Percentiles rank a stretch among this genome's conserved stretches.
These are phyloP conservation scores for Euphorbia tirucalli DNA, from an alignment of 345 rosid species.

Conservation along the genomic window DNA sequence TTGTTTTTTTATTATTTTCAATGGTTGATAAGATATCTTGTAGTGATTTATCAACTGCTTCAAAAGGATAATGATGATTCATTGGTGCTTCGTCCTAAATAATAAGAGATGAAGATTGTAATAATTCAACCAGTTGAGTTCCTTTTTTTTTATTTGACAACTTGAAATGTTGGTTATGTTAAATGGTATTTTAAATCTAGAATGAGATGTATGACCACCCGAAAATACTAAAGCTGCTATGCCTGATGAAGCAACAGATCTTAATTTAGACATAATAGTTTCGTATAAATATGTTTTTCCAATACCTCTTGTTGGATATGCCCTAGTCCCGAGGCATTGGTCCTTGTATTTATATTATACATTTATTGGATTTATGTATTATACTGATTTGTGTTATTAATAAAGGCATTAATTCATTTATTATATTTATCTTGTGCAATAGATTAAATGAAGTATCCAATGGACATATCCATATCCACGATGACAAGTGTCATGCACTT, in stretches of 20 bases:
- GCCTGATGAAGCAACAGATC: background rate
- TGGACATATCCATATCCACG: too few species aligned
- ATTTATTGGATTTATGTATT: too few species aligned
- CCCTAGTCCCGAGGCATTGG: too few species aligned
- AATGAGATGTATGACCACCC: conserved; percentile 7
- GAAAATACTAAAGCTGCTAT: background rate
- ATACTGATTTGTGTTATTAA: too few species aligned
- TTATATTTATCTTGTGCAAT: too few species aligned
- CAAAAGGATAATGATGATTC: conserved; percentile 3
- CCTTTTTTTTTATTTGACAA: background rate
- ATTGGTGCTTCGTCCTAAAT: conserved; percentile 5
- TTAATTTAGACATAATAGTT: background rate
- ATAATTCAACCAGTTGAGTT: background rate
- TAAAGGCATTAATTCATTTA: too few species aligned
- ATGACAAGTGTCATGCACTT: too few species aligned
- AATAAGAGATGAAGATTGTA: background rate
- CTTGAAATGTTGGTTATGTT: background rate
- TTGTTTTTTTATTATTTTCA: too few species aligned
- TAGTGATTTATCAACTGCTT: background rate
- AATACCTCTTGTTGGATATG: too few species aligned
- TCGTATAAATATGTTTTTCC: background rate
- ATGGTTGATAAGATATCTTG: background rate
- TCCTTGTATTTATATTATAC: too few species aligned
- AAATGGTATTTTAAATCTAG: conserved; percentile 10
- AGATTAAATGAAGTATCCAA: too few species aligned